Base-by-base conservation (phyloP, 768 basidiomycete species). In the Rhizopogon sp. region DNA sequence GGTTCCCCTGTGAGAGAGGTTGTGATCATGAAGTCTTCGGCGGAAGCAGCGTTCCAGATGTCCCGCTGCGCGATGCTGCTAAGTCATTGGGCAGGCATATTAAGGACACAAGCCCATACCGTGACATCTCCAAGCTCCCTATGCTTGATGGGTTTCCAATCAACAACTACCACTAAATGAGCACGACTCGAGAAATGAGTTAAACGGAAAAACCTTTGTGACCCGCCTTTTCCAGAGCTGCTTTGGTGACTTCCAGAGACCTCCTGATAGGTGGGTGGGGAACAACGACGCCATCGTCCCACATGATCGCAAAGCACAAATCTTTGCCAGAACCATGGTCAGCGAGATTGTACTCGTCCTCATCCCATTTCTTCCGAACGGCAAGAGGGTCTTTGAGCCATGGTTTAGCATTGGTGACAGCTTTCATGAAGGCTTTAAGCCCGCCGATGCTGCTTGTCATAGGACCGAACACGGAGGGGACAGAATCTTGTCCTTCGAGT, bases 381-480 rank as follows among this genome's bases (percentile, higher is more conserved):
- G 74, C 76, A 54, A 80, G 61, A 6, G 88, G 84, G 61, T 92
- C 90, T 53, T 71, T 76, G 3, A 76, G 60, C 90, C 90, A 91
- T 3, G 89, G 84, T 56, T 79, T 72, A 25, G 72, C 62, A 58
- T 75, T 78, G 14, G 86, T 61, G 22, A 94, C 78, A 1, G 81
- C 77, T 64, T 85, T 76, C 67, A 81, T 79, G 69, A 93, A 92
- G 0, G 68, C 59, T 63, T 82, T 85, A 53, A 93, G 67, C n/a
- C 79, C 87, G 9, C 66, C 71, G 45, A 91, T 58, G 35, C 80
- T 80, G 42, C 70, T 74, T 2, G 82, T 72, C 50, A 92, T 72
- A 5, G 92, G 92, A 0, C 92, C 92, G 10, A 92, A 74, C 29
- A 91, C 87, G 3, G 88, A 88, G 4, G 73, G 72, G 28, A 89